Base-by-base conservation (phyloP, 495 filamentous ascomycete genomes). In the Massariosphaeria phaeospora region DNA sequence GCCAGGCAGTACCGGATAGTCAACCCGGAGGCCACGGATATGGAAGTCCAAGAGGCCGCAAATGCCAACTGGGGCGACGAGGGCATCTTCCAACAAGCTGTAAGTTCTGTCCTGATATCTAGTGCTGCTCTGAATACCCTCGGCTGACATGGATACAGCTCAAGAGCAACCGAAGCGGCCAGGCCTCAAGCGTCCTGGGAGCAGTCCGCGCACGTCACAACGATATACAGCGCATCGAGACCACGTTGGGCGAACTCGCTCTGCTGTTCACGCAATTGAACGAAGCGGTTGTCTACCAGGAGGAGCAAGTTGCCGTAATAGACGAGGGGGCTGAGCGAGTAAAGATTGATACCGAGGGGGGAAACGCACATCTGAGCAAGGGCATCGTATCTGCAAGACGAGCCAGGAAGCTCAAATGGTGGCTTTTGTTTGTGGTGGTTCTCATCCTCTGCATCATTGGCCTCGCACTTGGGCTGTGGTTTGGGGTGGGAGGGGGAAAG, bases 171-270 rank as follows among this genome's bases (percentile, higher is more conserved):
- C 81, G 83, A 55, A 75, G 76, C 36, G 83, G 80, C 40, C 77
- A 70, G 44, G 84, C 85, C 34, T 73, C 73, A 1, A 78, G 79
- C 3, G 82, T 85, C 11, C 82, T 87, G 38, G 81, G 82, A 57
- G 79, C 79, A 38, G 85, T 88, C 17, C 82, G 82, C 54, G 84
- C 84, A n/a, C 83, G 85, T 43, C 85, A 88, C 69, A 81, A 83
- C 55, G 85, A 88, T 68, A 81, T 89, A 52, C 76, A 82, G 64
- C 80, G 79, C 64, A 88, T 89, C 64, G 83, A 87, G 66, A 69
- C 70, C 48, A 84, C 82, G 3, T 74, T 89, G 46, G 69, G 71
- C 51, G 82, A 88, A 66, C 77, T 89, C 33, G 74, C 79, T 27
- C 67, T 72, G 34, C 77, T 89, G 51, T 85, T 86, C 71, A 72